Conservation (phyloP, 2,329 filamentous ascomycete species). For the Ceratocystis harringtonii region DNA sequence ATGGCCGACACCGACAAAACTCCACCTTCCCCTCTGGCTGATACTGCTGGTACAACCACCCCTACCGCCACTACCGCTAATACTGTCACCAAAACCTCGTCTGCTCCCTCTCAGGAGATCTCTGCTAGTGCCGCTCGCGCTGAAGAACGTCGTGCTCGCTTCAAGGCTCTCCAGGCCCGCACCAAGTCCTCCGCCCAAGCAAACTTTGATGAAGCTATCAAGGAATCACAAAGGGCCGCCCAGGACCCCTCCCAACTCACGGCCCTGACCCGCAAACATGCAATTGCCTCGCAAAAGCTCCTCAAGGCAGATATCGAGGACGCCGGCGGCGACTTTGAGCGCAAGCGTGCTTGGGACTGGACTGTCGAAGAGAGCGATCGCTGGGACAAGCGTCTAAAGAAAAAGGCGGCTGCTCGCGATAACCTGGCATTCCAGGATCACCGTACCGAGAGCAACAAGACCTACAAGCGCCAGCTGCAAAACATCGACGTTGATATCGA, state of each 20-base stretch:
- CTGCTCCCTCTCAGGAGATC: conserved; percentile 14
- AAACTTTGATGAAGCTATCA: conserved; percentile 72
- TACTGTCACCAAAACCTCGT: conserved; percentile 3
- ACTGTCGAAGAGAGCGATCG: conserved; percentile 85
- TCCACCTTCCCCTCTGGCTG: neutral
- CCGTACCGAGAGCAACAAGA: conserved; percentile 70
- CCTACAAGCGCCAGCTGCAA: conserved; percentile 81
- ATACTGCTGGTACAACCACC: neutral
- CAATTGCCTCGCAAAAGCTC: conserved; percentile 80
- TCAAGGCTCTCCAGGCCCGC: conserved; percentile 74
- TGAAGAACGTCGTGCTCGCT: conserved; percentile 60
- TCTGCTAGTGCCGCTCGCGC: conserved; percentile 30
- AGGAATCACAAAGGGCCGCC: conserved; percentile 64
- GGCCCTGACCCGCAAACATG: conserved; percentile 69
- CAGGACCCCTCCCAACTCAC: conserved; percentile 64
- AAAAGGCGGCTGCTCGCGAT: conserved; percentile 67
- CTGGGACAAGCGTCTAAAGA: conserved; percentile 83
- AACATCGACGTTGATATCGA: conserved; percentile 62
- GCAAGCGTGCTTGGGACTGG: conserved; percentile 98
- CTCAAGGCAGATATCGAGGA: conserved; percentile 83
- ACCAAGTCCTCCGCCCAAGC: conserved; percentile 55
- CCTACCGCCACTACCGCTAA: conserved; percentile 10
- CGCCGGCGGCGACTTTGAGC: conserved; percentile 81
- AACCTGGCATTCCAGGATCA: conserved; percentile 87
- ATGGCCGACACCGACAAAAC: conserved; percentile 16